Evolutionary conservation across 495 filamentous ascomycete species (phyloP).

Genomic region (Penicillium nucicola): DNA sequence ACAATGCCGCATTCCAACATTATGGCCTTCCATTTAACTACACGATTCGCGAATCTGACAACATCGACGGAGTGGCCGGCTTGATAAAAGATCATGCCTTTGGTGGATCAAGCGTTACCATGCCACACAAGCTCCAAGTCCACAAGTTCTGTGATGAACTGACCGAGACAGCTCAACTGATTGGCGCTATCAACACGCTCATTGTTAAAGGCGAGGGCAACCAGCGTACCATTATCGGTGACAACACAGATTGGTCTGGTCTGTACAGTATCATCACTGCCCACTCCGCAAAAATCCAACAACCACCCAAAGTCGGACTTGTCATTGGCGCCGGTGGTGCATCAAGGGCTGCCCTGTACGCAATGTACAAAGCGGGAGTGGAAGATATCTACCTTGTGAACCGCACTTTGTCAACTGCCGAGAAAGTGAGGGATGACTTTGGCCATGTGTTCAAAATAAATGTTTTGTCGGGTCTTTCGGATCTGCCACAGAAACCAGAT

Average conservation of each 20-base stretch:
- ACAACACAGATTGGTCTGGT: conserved; percentile 49
- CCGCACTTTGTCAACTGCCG: conserved; percentile 49
- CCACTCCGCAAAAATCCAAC: conserved; percentile 1
- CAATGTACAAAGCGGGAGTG: conserved; percentile 53
- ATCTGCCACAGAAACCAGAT: conserved; percentile 10
- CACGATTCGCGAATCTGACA: conserved; percentile 48
- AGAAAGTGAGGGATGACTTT: conserved; percentile 59
- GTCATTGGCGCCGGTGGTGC: conserved; percentile 46
- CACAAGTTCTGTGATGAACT: conserved; percentile 35
- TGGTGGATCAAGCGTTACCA: conserved; percentile 45
- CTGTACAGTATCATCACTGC: conserved; percentile 26
- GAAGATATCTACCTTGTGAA: conserved; percentile 63
- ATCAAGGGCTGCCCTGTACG: conserved; percentile 38
- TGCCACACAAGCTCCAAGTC: conserved; percentile 47
- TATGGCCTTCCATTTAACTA: conserved; percentile 64
- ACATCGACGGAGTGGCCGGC: conserved; percentile 33
- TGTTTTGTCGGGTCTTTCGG: neutral
- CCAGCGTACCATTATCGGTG: conserved; percentile 26
- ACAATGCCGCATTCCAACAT: conserved; percentile 62
- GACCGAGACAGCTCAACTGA: conserved; percentile 26
- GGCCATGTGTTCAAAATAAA: conserved; percentile 16
- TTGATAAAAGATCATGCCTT: conserved; percentile 41
- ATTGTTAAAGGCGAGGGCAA: conserved; percentile 23
- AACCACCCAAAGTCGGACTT: conserved; percentile 24
- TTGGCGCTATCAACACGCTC: conserved; percentile 47